Base-by-base conservation (phyloP, 2,329 filamentous ascomycete genomes). In the Pyrenophora teres region DNA sequence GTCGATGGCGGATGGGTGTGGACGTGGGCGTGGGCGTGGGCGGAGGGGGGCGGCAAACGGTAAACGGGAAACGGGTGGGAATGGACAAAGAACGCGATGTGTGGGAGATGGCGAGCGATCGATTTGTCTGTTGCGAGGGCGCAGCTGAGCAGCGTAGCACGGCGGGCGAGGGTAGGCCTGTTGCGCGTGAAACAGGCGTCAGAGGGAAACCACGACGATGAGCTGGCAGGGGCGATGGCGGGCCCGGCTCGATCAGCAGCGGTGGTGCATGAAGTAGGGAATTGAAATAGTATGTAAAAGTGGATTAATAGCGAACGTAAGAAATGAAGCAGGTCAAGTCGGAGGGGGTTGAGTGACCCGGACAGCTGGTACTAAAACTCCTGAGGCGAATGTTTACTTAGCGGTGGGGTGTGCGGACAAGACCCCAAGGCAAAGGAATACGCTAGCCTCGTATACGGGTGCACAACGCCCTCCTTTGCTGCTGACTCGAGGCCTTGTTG, bases 161-260 rank as follows among this genome's bases (percentile, higher is more conserved):
- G 40, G 56, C 40, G 42, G 55, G 52, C 59, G 62, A 57, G 57
- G 61, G 55, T 45, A 44, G 40, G 54, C 50, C 44, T 57, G 50
- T 38, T 40, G 58, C 31, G 39, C 47, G 45, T 60, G 64, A 63
- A 62, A 62, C 60, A 47, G 52, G 36, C 27, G 55, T 50, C 52
- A 52, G 49, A 46, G 45, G 27, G 41, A 30, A 51, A 48, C 47
- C 33, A 48, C 51, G 52, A 42, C 50, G 50, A 46, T 58, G 56
- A 48, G 62, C 40, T 62, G 60, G 62, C 56, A 62, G 52, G 49
- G 40, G 53, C 53, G 52, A 54, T 23, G 52, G 52, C 23, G 50
- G 49, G 46, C 36, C 42, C 51, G 42, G 46, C 33, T 25, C 36
- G 56, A 53, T 46, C 40, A 55, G 50, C 46, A 47, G 43, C 44